Evolutionary conservation across 2,329 filamentous ascomycete genomes (phyloP).

Genomic region (Pseudogymnoascus sp.): DNA sequence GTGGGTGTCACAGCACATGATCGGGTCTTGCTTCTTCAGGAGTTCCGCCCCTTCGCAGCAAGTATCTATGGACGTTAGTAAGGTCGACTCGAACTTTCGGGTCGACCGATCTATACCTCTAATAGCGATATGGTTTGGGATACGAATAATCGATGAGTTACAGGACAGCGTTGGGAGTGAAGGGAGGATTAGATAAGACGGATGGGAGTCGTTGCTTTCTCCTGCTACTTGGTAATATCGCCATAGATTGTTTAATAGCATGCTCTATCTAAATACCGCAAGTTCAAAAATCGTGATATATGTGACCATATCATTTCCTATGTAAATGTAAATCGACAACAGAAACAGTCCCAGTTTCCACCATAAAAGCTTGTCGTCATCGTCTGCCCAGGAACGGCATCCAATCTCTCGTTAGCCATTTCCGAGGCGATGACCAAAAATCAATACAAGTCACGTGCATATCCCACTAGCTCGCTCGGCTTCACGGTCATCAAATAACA

Average conservation of each 20-base stretch:
- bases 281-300: background rate
- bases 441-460: background rate
- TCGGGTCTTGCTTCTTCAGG: constrained; percentile 7
- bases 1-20: constrained; percentile 9
- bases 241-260: constrained; percentile 10
- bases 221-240: background rate
- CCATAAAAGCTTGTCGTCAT: constrained; percentile 8
- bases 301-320: background rate
- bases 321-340: background rate
- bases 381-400: background rate
- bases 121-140: constrained; percentile 7
- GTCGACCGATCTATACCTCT: background rate
- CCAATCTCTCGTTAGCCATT: constrained; percentile 7
- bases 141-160: constrained; percentile 9
- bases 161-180: constrained; percentile 9
- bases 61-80: constrained; percentile 3
- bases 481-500: constrained; percentile 11
- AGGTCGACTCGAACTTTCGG: background rate
- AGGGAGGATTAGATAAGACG: constrained; percentile 1
- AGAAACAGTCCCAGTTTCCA: background rate
- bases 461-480: constrained; percentile 9
- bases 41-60: background rate
- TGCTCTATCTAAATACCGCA: constrained; percentile 2
- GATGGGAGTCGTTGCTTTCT: constrained; percentile 10
- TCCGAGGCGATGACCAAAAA: constrained; percentile 3